Conservation (phyloP, 106 monocot species). For the Dendrobium nobile region DNA sequence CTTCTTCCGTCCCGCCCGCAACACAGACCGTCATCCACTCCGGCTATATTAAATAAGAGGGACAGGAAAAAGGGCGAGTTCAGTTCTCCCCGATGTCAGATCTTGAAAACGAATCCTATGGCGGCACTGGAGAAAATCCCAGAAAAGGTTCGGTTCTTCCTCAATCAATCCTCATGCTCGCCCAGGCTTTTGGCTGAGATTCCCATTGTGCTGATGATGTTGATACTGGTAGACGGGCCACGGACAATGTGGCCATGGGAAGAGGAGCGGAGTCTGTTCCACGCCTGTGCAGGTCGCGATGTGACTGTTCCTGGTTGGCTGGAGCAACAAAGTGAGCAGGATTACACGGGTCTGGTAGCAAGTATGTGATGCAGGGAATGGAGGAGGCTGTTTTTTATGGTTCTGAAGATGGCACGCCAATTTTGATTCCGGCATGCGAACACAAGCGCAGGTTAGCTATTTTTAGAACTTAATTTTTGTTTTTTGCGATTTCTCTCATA, state of each 20-base stretch:
- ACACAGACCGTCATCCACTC: neutral
- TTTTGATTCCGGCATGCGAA: neutral
- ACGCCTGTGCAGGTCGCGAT: neutral
- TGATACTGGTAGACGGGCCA: neutral
- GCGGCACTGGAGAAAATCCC: neutral
- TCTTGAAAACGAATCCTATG: neutral
- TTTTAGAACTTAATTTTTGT: too few relatives aligned
- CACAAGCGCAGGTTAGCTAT: neutral
- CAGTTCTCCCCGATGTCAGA: neutral
- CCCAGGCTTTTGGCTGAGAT: conserved; percentile 1
- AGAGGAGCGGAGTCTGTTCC: neutral
- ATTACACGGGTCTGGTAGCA: conserved; percentile 6
- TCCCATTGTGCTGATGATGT: conserved; percentile 6
- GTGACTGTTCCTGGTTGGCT: conserved; percentile 7
- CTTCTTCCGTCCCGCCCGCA: neutral
- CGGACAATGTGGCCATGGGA: neutral
- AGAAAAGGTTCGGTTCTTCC: neutral
- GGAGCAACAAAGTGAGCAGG: conserved; percentile 9
- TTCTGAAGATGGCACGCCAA: neutral
- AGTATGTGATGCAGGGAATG: conserved; percentile 6
- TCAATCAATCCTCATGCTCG: neutral
- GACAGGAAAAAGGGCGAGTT: neutral
- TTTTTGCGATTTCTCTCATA: neutral
- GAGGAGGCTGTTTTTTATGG: neutral
- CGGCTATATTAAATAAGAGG: neutral